Evolutionary conservation across 177 flowering plant species (phyloP).

Genomic region (Vitis hybrid): DNA sequence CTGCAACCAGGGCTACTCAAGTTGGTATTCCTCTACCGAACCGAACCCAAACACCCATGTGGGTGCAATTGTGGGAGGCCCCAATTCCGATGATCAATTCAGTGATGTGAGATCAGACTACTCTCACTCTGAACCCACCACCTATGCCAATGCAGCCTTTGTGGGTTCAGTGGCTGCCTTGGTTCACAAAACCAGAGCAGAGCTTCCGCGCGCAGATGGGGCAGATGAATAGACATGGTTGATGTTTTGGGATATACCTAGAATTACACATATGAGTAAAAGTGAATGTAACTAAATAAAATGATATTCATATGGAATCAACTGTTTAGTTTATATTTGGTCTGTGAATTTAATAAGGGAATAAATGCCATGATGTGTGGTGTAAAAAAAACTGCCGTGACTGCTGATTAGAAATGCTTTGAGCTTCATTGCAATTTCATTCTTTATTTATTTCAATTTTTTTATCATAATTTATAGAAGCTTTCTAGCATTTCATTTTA

Average conservation of each 20-base stretch:
- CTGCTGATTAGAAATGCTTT: too few species aligned
- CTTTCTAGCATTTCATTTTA: too few species aligned
- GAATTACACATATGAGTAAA: background rate
- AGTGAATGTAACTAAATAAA: background rate
- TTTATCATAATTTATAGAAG: too few species aligned
- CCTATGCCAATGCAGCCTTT: conserved; percentile 76
- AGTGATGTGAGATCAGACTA: conserved; percentile 59
- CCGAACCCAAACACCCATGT: conserved; percentile 66
- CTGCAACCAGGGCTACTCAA: conserved; percentile 52
- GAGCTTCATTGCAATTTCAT: too few species aligned
- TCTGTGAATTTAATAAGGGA: too few species aligned
- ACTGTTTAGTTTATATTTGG: too few species aligned
- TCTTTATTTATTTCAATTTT: too few species aligned
- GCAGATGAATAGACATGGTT: background rate
- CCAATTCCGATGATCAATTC: conserved; percentile 58
- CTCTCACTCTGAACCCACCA: conserved; percentile 62
- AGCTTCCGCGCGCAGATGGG: background rate
- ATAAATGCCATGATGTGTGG: too few species aligned
- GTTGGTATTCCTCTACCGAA: conserved; percentile 31
- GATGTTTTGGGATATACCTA: background rate
- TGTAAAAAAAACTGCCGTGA: too few species aligned
- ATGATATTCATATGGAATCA: too few species aligned
- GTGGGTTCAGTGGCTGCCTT: conserved; percentile 62
- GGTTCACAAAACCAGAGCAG: conserved; percentile 15
- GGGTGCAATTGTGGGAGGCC: conserved; percentile 84